Evolutionary conservation across 1,139 yeast species (phyloP).

Genomic region (Candida glucosophila): DNA sequence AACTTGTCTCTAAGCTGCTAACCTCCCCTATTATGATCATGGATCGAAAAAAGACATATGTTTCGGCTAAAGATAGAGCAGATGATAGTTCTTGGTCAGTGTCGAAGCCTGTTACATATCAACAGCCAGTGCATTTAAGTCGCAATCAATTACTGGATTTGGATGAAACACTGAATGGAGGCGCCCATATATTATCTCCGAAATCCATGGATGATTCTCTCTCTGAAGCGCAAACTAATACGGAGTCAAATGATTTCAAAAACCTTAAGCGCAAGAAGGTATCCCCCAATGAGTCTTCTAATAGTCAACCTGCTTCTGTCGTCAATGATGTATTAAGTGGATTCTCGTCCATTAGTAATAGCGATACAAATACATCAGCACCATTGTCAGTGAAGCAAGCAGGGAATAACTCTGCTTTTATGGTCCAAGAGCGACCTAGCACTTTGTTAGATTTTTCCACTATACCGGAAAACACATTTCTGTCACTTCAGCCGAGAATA

Average conservation of each 20-base stretch:
- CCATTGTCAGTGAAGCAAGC: slow-evolving; percentile 3
- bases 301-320: slow-evolving; percentile 33
- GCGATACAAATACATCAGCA: slow-evolving; percentile 36
- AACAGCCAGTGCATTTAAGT: not conserved
- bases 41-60: slow-evolving; percentile 71
- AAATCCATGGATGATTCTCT: slow-evolving; percentile 62
- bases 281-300: slow-evolving; percentile 36
- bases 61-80: slow-evolving; percentile 3
- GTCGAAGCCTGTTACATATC: not conserved
- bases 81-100: not conserved
- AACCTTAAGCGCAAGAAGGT: slow-evolving; percentile 34
- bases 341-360: slow-evolving; percentile 36
- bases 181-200: slow-evolving; percentile 48
- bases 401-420: slow-evolving; percentile 2
- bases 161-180: slow-evolving; percentile 9
- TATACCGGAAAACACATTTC: slow-evolving; percentile 7
- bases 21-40: slow-evolving; percentile 79
- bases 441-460: too few species aligned
- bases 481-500: slow-evolving; percentile 12
- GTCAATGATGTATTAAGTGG: slow-evolving; percentile 38
- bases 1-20: slow-evolving; percentile 62
- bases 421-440: too few species aligned
- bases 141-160: slow-evolving; percentile 1
- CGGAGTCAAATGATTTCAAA: slow-evolving; percentile 21
- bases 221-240: slow-evolving; percentile 45